A percentile compares a stretch with the other conserved stretches of the same genome.
Evolutionary conservation across 2,329 filamentous ascomycete genomes (phyloP).

Genomic region (Paracorniculantispora psalliotae): DNA sequence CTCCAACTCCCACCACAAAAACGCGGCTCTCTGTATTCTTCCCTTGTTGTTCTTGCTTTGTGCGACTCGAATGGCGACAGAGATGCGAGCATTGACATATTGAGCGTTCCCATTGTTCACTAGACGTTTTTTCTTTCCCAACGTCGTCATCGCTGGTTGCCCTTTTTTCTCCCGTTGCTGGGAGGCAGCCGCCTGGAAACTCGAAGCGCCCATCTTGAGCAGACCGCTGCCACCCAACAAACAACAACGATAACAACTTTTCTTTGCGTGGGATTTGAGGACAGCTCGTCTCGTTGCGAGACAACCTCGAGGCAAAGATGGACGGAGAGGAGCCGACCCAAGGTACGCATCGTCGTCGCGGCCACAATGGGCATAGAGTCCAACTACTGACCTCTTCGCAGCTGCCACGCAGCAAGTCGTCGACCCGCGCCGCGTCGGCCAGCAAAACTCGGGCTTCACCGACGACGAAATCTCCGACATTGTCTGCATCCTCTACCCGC

Average conservation of each 20-base stretch:
- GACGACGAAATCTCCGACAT: slow-evolving; percentile 84
- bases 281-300: neutral
- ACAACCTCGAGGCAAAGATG: slow-evolving; percentile 27
- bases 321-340: slow-evolving; percentile 41
- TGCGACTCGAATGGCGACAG: no score
- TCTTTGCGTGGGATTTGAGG: neutral
- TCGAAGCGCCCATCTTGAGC: no score
- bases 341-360: slow-evolving; percentile 25
- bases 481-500: slow-evolving; percentile 80
- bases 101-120: no score
- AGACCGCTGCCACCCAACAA: no score
- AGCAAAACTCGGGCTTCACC: slow-evolving; percentile 76
- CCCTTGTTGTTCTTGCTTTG: no score
- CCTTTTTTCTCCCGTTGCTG: neutral
- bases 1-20: no score
- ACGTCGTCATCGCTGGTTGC: no score
- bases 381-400: neutral
- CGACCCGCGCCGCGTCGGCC: slow-evolving; percentile 73
- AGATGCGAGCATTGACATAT: no score
- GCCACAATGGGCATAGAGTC: neutral
- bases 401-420: slow-evolving; percentile 72
- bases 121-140: no score
- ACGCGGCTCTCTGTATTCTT: no score
- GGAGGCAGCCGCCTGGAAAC: slow-evolving; percentile 1
- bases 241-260: no score